Percentiles rank a stretch among this genome's conserved stretches.
These are phyloP conservation scores for Acarospora socialis DNA, from an alignment of 2,329 filamentous ascomycete genomes.

Conservation along the genomic window DNA sequence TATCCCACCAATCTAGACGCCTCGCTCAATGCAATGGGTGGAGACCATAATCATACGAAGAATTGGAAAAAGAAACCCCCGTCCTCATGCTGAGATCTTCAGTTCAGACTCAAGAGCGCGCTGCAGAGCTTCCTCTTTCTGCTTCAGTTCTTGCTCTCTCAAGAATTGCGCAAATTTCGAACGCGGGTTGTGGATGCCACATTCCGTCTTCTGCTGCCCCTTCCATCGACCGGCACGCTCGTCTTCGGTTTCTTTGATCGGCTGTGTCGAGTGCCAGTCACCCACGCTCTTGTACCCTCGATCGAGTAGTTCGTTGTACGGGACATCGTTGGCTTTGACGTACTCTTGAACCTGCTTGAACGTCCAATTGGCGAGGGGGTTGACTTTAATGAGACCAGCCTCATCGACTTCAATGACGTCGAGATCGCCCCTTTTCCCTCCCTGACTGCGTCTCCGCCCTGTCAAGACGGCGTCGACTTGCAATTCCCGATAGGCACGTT, in stretches of 20 bases:
- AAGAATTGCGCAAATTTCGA: conserved; percentile 83
- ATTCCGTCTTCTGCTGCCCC: conserved; percentile 90
- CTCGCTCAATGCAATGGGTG: too few relatives aligned
- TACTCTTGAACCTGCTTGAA: conserved; percentile 85
- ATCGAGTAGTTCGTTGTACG: conserved; percentile 85
- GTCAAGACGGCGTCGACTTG: conserved; percentile 84
- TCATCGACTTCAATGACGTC: conserved; percentile 90
- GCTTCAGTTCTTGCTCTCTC: conserved; percentile 55
- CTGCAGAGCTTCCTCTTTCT: conserved; percentile 41
- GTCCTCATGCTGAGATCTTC: neutral
- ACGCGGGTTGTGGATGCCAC: conserved; percentile 96
- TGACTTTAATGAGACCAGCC: conserved; percentile 87
- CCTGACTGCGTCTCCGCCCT: conserved; percentile 80
- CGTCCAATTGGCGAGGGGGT: conserved; percentile 86
- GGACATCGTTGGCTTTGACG: conserved; percentile 71
- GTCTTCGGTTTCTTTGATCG: conserved; percentile 81
- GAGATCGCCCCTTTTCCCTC: conserved; percentile 78
- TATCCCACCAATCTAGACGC: too few relatives aligned
- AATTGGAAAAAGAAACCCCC: too few relatives aligned
- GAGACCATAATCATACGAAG: too few relatives aligned
- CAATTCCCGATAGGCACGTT: conserved; percentile 78
- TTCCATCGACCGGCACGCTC: conserved; percentile 96
- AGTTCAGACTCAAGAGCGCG: conserved; percentile 23
- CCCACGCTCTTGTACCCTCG: conserved; percentile 95
- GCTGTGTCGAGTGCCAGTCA: conserved; percentile 94